A percentile compares a stretch with the other conserved stretches of the same genome.
These are phyloP conservation scores for Penicillium roqueforti DNA, from an alignment of 495 filamentous ascomycete genomes.

Conservation along the genomic window DNA sequence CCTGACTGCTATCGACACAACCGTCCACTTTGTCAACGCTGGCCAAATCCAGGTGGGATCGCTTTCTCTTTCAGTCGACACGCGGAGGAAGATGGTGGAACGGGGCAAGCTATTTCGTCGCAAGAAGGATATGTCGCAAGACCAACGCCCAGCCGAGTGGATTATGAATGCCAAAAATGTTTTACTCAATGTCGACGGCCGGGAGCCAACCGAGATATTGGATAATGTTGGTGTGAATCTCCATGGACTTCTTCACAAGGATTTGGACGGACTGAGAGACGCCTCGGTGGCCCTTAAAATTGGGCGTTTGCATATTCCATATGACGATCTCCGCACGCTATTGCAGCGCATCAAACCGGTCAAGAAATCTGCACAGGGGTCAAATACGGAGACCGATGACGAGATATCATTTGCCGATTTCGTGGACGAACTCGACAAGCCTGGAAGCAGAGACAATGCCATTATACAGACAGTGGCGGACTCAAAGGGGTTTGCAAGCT, in stretches of 20 bases:
- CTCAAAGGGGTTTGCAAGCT: slow-evolving; percentile 87
- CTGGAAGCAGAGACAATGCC: slow-evolving; percentile 68
- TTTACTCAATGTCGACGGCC: slow-evolving; percentile 78
- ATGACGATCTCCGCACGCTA: slow-evolving; percentile 74
- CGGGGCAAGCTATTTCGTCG: slow-evolving; percentile 86
- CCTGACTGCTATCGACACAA: slow-evolving; percentile 76
- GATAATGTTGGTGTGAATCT: slow-evolving; percentile 85
- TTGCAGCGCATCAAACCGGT: slow-evolving; percentile 46
- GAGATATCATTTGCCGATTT: slow-evolving; percentile 69
- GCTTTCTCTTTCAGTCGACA: slow-evolving; percentile 84
- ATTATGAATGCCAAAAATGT: slow-evolving; percentile 80
- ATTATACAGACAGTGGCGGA: slow-evolving; percentile 86
- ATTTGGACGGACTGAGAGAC: slow-evolving; percentile 82
- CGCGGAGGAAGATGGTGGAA: slow-evolving; percentile 84
- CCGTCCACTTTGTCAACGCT: slow-evolving; percentile 68
- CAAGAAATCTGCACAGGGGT: slow-evolving; percentile 32
- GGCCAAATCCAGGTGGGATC: slow-evolving; percentile 81
- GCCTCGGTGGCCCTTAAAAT: slow-evolving; percentile 86
- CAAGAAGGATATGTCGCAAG: slow-evolving; percentile 61
- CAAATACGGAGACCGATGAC: slow-evolving; percentile 37
- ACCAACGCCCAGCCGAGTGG: slow-evolving; percentile 89
- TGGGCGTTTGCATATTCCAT: slow-evolving; percentile 83
- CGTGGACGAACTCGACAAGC: slow-evolving; percentile 70
- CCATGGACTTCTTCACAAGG: slow-evolving; percentile 87
- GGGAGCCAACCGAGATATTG: slow-evolving; percentile 81